Conservation (phyloP, 805 yeast genomes). For the Wickerhamomyces queroliae region DNA sequence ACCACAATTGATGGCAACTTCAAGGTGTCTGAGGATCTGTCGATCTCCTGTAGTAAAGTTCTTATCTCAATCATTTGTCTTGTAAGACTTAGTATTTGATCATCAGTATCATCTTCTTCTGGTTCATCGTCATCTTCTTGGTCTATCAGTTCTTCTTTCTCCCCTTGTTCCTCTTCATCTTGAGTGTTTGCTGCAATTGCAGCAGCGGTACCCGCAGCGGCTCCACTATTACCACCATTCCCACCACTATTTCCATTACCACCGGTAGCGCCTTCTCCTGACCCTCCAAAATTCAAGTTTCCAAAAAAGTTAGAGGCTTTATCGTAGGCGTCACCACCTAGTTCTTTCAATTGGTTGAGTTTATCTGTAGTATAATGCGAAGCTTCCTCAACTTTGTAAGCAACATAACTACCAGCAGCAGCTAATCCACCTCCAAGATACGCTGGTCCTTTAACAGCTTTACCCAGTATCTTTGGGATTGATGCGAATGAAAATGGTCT, state of each 20-base stretch:
- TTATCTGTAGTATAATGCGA: conserved; percentile 63
- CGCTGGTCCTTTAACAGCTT: conserved; percentile 62
- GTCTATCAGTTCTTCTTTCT: conserved; percentile 29
- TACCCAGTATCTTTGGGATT: conserved; percentile 48
- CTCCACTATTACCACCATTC: conserved; percentile 35
- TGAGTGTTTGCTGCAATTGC: conserved; percentile 40
- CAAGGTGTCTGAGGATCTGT: conserved; percentile 64
- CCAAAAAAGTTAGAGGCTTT: conserved; percentile 19
- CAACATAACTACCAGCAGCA: conserved; percentile 91
- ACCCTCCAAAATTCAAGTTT: conserved; percentile 21
- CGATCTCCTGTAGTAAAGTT: conserved; percentile 67
- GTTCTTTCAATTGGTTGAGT: conserved; percentile 54
- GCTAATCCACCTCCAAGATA: conserved; percentile 87
- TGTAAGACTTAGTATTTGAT: conserved; percentile 83
- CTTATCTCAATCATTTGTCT: conserved; percentile 97
- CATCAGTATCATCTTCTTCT: conserved; percentile 54
- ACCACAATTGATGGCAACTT: conserved; percentile 94
- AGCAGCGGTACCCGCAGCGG: conserved; percentile 54
- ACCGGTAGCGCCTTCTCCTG: conserved; percentile 24
- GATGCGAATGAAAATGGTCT: conserved; percentile 23
- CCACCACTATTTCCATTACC: conserved; percentile 28
- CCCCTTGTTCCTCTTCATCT: conserved; percentile 42
- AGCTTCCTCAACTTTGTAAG: conserved; percentile 89
- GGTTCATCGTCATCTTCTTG: conserved; percentile 47
- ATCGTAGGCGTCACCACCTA: conserved; percentile 50